Percentiles rank a stretch among this genome's conserved stretches.
Evolutionary conservation across 2,329 filamentous ascomycete genomes (phyloP).

Genomic region (Tolypocladium pustulatum): DNA sequence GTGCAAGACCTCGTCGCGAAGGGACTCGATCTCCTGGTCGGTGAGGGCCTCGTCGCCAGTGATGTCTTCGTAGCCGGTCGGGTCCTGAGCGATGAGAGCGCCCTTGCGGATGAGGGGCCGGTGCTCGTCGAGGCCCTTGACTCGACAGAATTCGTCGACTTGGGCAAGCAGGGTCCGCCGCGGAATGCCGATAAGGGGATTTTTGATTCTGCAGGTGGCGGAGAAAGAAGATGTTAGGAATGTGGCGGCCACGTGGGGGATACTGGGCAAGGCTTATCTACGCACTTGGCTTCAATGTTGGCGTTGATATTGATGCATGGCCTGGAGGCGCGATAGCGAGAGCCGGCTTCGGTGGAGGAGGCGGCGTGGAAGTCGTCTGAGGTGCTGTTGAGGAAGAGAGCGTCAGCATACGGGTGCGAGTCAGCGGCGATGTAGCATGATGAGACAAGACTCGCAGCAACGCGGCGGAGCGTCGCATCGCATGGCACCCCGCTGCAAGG

Average conservation of each 20-base stretch:
- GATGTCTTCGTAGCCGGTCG: slow-evolving; percentile 49
- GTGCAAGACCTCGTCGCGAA: slow-evolving; percentile 54
- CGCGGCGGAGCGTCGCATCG: background rate
- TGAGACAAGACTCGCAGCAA: background rate
- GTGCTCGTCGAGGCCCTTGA: slow-evolving; percentile 48
- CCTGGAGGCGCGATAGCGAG: slow-evolving; percentile 17
- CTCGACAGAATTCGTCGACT: slow-evolving; percentile 51
- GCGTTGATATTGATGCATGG: slow-evolving; percentile 31
- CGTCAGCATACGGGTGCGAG: background rate
- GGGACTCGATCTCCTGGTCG: slow-evolving; percentile 45
- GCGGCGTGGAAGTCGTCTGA: slow-evolving; percentile 16
- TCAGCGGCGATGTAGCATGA: background rate
- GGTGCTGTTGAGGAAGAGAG: slow-evolving; percentile 7
- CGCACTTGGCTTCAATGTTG: slow-evolving; percentile 36
- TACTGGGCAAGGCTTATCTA: background rate
- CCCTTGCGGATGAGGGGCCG: slow-evolving; percentile 52
- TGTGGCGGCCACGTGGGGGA: background rate
- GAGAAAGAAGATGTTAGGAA: slow-evolving; percentile 6
- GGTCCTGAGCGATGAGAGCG: slow-evolving; percentile 64
- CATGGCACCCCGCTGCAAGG: slow-evolving; percentile 2
- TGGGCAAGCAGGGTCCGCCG: slow-evolving; percentile 38
- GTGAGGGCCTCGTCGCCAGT: slow-evolving; percentile 44
- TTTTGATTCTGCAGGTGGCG: slow-evolving; percentile 25
- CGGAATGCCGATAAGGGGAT: slow-evolving; percentile 42
- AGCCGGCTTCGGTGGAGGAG: slow-evolving; percentile 25